Percentiles rank a stretch among this genome's conserved stretches.
Evolutionary conservation across 2,329 filamentous ascomycete species (phyloP).

Genomic region (Neonectria hederae): DNA sequence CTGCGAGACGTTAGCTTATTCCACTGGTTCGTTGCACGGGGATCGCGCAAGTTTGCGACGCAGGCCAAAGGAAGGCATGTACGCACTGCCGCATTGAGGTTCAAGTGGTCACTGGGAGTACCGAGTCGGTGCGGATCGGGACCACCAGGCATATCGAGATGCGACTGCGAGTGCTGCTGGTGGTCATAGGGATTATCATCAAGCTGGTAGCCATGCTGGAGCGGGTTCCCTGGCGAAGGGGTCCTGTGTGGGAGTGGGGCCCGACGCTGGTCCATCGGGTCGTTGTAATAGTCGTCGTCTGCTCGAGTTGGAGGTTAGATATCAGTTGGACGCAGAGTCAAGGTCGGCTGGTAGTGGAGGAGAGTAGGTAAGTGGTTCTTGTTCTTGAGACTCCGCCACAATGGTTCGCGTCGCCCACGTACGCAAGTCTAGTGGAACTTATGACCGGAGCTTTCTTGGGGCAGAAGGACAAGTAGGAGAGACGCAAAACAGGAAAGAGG

Average conservation of each 20-base stretch:
- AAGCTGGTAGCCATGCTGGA: constrained; percentile 81
- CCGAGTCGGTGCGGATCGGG: constrained; percentile 51
- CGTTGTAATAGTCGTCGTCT: constrained; percentile 71
- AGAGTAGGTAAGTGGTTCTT: constrained; percentile 17
- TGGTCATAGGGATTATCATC: constrained; percentile 78
- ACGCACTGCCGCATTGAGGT: constrained; percentile 85
- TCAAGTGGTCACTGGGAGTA: constrained; percentile 78
- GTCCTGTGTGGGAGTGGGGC: constrained; percentile 29
- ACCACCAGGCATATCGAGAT: constrained; percentile 43
- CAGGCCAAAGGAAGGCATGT: not conserved
- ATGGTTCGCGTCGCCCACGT: constrained; percentile 27
- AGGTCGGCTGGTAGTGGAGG: constrained; percentile 10
- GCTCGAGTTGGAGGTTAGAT: constrained; percentile 35
- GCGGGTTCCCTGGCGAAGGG: constrained; percentile 57
- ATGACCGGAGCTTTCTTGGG: constrained; percentile 17
- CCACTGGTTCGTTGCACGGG: not conserved
- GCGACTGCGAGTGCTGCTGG: constrained; percentile 35
- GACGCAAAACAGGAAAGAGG: constrained; percentile 1
- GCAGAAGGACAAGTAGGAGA: not conserved
- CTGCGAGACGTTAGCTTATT: constrained; percentile 43
- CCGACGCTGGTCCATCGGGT: constrained; percentile 60
- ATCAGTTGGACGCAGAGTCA: not conserved
- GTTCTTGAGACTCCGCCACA: constrained; percentile 25
- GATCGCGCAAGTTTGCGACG: not conserved
- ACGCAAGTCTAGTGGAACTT: constrained; percentile 27